Percentiles rank a stretch among this genome's conserved stretches.
phyloP scores from a whole-genome alignment of 371 early-diverging fungal species.

The Nematocida ironsii region DNA sequence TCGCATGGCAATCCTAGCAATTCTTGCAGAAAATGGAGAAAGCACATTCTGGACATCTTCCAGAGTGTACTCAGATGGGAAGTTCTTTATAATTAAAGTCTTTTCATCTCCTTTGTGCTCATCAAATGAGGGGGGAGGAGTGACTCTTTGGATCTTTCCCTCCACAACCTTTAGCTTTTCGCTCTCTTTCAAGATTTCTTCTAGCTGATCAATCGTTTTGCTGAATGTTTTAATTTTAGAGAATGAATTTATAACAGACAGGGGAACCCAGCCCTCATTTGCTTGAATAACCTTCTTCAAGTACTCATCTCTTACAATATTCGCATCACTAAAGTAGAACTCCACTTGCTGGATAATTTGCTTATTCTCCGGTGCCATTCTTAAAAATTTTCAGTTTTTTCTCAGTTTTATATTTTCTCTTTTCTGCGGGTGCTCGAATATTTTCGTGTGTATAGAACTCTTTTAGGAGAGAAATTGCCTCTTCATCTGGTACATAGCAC shows the following conservation, averaged over 20 bases:
- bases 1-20: slow-evolving; percentile 62
- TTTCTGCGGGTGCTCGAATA: slow-evolving; percentile 29
- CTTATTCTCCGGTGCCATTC: slow-evolving; percentile 8
- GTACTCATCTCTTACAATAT: slow-evolving; percentile 67
- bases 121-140: slow-evolving; percentile 57
- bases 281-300: slow-evolving; percentile 55
- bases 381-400: slow-evolving; percentile 34
- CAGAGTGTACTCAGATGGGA: slow-evolving; percentile 55
- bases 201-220: slow-evolving; percentile 58
- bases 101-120: slow-evolving; percentile 54
- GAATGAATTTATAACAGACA: slow-evolving; percentile 64
- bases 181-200: slow-evolving; percentile 56
- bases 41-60: slow-evolving; percentile 65
- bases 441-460: slow-evolving; percentile 44
- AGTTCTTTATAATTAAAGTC: slow-evolving; percentile 56
- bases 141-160: slow-evolving; percentile 58
- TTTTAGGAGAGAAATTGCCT: slow-evolving; percentile 18
- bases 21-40: slow-evolving; percentile 14
- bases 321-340: slow-evolving; percentile 70
- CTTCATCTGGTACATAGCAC: too few species aligned
- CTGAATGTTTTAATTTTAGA: slow-evolving; percentile 60
- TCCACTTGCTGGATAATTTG: slow-evolving; percentile 66
- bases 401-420: slow-evolving; percentile 44
- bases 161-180: slow-evolving; percentile 52
- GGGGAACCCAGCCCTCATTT: slow-evolving; percentile 61